Base-by-base conservation (phyloP, 2,329 filamentous ascomycete species). In the Bipolaris bicolor region DNA sequence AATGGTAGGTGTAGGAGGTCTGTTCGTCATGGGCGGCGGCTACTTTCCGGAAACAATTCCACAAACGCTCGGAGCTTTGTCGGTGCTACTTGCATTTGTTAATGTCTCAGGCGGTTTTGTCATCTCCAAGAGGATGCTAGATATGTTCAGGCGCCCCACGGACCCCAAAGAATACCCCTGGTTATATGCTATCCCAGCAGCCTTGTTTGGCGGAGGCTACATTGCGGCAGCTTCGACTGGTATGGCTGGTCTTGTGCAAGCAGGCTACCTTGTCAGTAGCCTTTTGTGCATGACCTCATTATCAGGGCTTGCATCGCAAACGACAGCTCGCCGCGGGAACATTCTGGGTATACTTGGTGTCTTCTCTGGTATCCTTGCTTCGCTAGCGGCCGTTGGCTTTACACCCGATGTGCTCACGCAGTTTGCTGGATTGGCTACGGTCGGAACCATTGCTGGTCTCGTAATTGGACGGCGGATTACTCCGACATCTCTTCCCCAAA, bases 71-170 rank as follows among this genome's bases (percentile, higher is more conserved):
- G 92, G 92, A 52, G 90, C 92, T 1, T 77, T 87, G 1, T 96
- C 91, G 1, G 92, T 96, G 1, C 80, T 95, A 5, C 79, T 97
- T 18, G 92, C 92, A 0, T 96, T 95, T 71, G 90, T 96, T 61
- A 96, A 96, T 64, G 88, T 97, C 2, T 89, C 90, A 0, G 92
- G 92, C 56, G 92, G 92, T 0, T 97, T 97, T 60, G 90, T 96
- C 41, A 91, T 97, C 58, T 96, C 92, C 3, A 96, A 96, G 78
- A 85, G 92, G 61, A 97, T 97, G 92, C 81, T 97, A 41, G 92
- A 96, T 74, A 70, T 76, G 68, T 76, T 77, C 58, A 57, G 62
- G 84, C 85, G 88, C 11, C 89, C 91, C 24, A 95, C 91, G 4
- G 92, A 96, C 65, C 92, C 92, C 31, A 87, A 90, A 0, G 92